Conservation (phyloP, 2,329 filamentous ascomycete species). For the Paracorniculantispora psalliotae region DNA sequence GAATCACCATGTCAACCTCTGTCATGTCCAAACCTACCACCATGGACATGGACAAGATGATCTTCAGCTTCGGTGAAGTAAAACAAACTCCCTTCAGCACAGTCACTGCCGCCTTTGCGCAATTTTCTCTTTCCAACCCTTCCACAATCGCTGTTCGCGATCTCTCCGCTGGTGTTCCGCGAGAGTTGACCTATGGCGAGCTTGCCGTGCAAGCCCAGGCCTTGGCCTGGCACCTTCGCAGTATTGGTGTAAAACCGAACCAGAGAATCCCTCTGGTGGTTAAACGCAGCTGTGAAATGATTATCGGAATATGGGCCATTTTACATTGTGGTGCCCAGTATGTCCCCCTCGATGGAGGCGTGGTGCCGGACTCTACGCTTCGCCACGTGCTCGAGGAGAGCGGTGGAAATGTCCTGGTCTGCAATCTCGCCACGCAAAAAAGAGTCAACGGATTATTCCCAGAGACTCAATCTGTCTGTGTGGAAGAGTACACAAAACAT, state of each 20-base stretch:
- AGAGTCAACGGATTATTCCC: conserved; percentile 27
- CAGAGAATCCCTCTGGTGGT: conserved; percentile 52
- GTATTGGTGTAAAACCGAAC: conserved; percentile 35
- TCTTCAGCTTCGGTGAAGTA: conserved; percentile 21
- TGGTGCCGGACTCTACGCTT: conserved; percentile 44
- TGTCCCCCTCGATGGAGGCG: conserved; percentile 53
- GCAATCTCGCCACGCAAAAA: conserved; percentile 35
- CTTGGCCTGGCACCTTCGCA: conserved; percentile 35
- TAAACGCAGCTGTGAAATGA: conserved; percentile 51
- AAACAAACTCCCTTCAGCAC: conserved; percentile 31
- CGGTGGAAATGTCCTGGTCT: conserved; percentile 40
- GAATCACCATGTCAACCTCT: neutral
- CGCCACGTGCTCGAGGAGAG: conserved; percentile 45
- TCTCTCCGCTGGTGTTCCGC: conserved; percentile 24
- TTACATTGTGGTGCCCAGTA: conserved; percentile 55
- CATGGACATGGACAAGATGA: neutral
- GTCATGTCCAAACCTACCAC: conserved; percentile 12
- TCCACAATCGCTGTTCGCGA: conserved; percentile 35
- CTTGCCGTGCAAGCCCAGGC: conserved; percentile 38
- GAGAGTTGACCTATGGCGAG: conserved; percentile 39
- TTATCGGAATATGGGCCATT: conserved; percentile 52
- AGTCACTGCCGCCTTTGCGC: conserved; percentile 34
- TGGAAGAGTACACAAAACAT: conserved; percentile 22
- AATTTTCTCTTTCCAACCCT: conserved; percentile 32
- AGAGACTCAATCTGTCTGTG: conserved; percentile 21